Conservation (phyloP, 305 asterid species). For the Plantago rigida region DNA sequence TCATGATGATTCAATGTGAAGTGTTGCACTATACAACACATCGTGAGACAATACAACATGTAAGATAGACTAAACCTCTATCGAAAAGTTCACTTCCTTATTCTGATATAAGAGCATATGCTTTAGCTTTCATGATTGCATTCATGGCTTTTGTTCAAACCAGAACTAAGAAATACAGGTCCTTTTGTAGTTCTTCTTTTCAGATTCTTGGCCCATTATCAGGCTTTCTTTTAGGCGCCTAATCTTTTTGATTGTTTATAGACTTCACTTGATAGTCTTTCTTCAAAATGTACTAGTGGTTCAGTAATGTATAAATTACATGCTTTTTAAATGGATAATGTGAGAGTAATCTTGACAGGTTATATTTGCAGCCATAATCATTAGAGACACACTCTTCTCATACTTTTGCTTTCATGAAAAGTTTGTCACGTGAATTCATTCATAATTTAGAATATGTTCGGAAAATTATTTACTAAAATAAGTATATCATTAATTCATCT, state of each 20-base stretch:
- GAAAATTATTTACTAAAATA: no score
- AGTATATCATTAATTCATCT: no score
- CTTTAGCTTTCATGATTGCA: not conserved
- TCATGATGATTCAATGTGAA: no score
- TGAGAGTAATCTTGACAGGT: not conserved
- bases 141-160: not conserved
- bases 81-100: no score
- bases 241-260: not conserved
- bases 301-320: no score
- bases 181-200: not conserved
- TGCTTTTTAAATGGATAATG: not conserved
- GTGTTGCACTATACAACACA: no score
- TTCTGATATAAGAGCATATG: no score
- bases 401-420: not conserved
- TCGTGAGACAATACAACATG: no score
- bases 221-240: not conserved
- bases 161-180: not conserved
- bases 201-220: not conserved
- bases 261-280: not conserved
- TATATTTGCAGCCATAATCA: not conserved
- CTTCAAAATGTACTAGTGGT: no score
- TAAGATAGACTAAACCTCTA: no score
- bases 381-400: not conserved
- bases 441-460: not conserved
- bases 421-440: conserved; percentile 1